These are phyloP conservation scores for Nakaseomyces glabratus DNA, from an alignment of 1,139 yeast species.

Conservation along the genomic window DNA sequence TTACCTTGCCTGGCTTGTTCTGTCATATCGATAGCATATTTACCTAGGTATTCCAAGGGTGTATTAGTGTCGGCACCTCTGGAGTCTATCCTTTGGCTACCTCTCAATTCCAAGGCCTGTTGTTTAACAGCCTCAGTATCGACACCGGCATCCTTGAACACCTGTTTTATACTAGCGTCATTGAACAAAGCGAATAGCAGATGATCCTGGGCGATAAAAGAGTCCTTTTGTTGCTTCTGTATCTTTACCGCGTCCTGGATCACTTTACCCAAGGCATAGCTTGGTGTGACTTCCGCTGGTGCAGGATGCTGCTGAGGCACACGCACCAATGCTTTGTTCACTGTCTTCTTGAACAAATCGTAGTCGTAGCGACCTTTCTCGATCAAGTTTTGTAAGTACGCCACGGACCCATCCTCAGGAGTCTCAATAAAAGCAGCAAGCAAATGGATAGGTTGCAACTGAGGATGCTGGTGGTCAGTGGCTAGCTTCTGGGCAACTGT, in stretches of 20 bases:
- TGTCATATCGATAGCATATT: conserved; percentile 89
- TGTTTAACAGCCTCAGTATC: conserved; percentile 65
- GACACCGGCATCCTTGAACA: conserved; percentile 68
- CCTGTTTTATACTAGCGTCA: conserved; percentile 56
- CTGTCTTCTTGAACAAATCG: conserved; percentile 65
- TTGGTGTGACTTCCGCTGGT: conserved; percentile 63
- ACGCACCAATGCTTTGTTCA: conserved; percentile 73
- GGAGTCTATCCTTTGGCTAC: conserved; percentile 85
- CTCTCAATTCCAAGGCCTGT: conserved; percentile 80
- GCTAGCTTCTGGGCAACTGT: conserved; percentile 77
- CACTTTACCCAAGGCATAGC: conserved; percentile 62
- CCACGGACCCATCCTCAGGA: conserved; percentile 51
- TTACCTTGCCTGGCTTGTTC: conserved; percentile 90
- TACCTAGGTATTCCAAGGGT: conserved; percentile 71
- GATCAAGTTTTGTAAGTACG: conserved; percentile 71
- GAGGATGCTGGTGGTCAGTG: conserved; percentile 73
- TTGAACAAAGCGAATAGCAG: conserved; percentile 75
- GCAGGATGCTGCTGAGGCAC: conserved; percentile 86
- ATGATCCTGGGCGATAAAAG: conserved; percentile 91
- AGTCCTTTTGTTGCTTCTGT: conserved; percentile 81
- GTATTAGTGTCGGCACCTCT: conserved; percentile 88
- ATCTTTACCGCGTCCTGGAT: conserved; percentile 63
- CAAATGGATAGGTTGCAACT: conserved; percentile 75
- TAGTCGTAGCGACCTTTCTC: conserved; percentile 89
- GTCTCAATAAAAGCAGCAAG: conserved; percentile 87